phyloP scores from a whole-genome alignment of 257 asterid genomes.

The Haberlea rhodopensis region DNA sequence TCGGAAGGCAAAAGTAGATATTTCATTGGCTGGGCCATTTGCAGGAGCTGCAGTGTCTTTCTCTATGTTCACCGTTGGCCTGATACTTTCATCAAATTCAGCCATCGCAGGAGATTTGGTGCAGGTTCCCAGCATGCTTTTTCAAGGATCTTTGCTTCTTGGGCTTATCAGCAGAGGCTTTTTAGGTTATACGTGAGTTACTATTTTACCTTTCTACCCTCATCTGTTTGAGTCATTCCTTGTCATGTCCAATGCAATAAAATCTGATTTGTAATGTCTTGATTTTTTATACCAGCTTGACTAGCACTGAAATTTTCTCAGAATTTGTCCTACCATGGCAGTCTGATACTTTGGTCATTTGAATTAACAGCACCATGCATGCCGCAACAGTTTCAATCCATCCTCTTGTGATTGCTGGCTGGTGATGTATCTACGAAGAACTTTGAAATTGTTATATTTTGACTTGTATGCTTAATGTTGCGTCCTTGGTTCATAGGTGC shows the following conservation, averaged over 20 bases:
- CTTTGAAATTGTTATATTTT: constrained; percentile 14
- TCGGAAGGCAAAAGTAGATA: constrained; percentile 81
- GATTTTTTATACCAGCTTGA: neutral
- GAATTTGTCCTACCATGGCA: constrained; percentile 2
- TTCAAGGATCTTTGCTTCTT: constrained; percentile 96
- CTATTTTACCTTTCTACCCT: constrained; percentile 8
- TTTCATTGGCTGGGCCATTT: constrained; percentile 85
- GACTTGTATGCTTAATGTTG: constrained; percentile 19
- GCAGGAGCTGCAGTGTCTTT: constrained; percentile 85
- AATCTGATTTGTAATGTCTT: neutral
- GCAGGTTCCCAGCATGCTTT: constrained; percentile 94
- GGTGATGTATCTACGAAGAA: constrained; percentile 45
- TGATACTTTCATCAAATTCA: constrained; percentile 81
- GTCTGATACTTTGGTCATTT: constrained; percentile 20
- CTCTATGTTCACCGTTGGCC: constrained; percentile 79
- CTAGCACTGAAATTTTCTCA: neutral
- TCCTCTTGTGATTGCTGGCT: constrained; percentile 94
- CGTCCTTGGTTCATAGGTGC: constrained; percentile 52
- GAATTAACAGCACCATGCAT: constrained; percentile 65
- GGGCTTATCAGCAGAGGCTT: constrained; percentile 83
- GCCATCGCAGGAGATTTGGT: constrained; percentile 69
- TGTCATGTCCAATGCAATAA: neutral
- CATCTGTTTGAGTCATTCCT: neutral
- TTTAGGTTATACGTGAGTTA: constrained; percentile 80
- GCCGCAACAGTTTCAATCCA: constrained; percentile 78